Evolutionary conservation across 306 rosid species (phyloP).

Genomic region (Leucaena leucocephala): DNA sequence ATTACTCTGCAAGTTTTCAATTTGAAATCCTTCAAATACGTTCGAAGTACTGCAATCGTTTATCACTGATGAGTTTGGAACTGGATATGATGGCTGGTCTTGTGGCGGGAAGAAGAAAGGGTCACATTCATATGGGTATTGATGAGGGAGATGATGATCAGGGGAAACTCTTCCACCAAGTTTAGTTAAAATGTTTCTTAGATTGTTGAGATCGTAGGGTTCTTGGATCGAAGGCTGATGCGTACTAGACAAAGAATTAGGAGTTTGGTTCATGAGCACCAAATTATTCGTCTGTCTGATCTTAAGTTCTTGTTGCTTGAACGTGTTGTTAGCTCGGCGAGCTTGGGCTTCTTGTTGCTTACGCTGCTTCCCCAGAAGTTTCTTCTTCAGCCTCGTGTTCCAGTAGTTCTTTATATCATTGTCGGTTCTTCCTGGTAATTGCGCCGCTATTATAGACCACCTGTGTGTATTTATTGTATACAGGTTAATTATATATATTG

Average conservation of each 20-base stretch:
- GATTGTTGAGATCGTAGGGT: neutral
- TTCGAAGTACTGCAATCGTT: conserved; percentile 20
- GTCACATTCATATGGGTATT: neutral
- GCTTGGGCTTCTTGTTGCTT: conserved; percentile 54
- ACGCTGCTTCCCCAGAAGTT: conserved; percentile 69
- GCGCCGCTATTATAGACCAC: conserved; percentile 93
- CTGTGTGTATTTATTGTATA: conserved; percentile 33
- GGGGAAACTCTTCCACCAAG: neutral
- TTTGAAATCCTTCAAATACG: conserved; percentile 39
- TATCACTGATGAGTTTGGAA: conserved; percentile 25
- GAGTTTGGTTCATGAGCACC: neutral
- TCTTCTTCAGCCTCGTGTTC: conserved; percentile 90
- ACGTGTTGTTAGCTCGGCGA: conserved; percentile 29
- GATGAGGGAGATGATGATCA: neutral
- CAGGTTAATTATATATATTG: neutral
- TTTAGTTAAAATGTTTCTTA: neutral
- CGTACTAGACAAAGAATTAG: neutral
- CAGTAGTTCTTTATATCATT: conserved; percentile 88
- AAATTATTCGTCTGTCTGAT: neutral
- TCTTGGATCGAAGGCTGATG: neutral
- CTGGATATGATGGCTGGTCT: neutral
- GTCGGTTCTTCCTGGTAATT: conserved; percentile 86
- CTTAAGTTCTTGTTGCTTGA: conserved; percentile 53
- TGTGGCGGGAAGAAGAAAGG: neutral
- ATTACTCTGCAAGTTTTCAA: conserved; percentile 23